Evolutionary conservation across 2,329 filamentous ascomycete species (phyloP).

Genomic region (Emericellopsis atlantica): DNA sequence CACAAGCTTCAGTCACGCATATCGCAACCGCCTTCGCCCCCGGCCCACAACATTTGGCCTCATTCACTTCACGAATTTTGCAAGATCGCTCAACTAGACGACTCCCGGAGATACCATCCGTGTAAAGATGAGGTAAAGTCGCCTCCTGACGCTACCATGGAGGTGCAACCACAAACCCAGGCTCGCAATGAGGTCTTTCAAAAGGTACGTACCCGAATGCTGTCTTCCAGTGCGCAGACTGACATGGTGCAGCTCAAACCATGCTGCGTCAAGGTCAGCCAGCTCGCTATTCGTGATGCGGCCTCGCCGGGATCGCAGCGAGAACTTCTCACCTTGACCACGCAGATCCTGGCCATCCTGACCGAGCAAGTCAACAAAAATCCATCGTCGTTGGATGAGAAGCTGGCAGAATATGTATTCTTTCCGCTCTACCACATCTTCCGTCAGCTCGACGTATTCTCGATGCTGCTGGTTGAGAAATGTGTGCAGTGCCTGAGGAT

Average conservation of each 20-base stretch:
- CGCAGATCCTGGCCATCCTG: constrained; percentile 32
- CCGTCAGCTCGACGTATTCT: constrained; percentile 58
- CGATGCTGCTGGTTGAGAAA: constrained; percentile 61
- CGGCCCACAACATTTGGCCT: too few species aligned
- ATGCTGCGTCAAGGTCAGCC: constrained; percentile 46
- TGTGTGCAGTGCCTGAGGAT: constrained; percentile 63
- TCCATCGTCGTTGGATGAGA: constrained; percentile 52
- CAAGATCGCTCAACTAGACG: background rate
- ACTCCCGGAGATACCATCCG: background rate
- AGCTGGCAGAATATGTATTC: constrained; percentile 87
- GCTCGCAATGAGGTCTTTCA: constrained; percentile 18
- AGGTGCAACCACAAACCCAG: constrained; percentile 9
- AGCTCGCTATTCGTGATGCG: constrained; percentile 36
- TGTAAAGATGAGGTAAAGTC: background rate
- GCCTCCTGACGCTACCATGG: constrained; percentile 7
- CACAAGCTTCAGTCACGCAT: too few species aligned
- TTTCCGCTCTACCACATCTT: constrained; percentile 86
- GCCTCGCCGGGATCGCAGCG: constrained; percentile 26
- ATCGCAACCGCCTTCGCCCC: too few species aligned
- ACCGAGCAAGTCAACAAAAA: constrained; percentile 28
- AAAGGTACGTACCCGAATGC: constrained; percentile 8
- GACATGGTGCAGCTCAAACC: constrained; percentile 41
- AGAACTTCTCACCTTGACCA: constrained; percentile 30
- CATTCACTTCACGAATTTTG: too few species aligned
- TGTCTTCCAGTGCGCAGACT: background rate